Conservation (phyloP, 176 grass and related monocot genomes). For the Zea mays region Zm-B73-REFERENCE-NAM-5.0 NC_050103.1:2227001-2227500, state of each 20-base stretch:
- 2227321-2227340: background rate
- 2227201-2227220: background rate
- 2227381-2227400: background rate
- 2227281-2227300: background rate
- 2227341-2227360: background rate
- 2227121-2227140: no score
- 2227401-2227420: background rate
- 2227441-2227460: background rate
- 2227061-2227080: background rate
- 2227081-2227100: background rate
- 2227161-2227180: background rate
- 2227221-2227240: background rate
- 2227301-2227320: background rate
- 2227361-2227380: background rate
- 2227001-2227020: background rate
- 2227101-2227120: no score
- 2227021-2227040: background rate
- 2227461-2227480: slow-evolving; percentile 14
- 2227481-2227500: background rate
- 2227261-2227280: background rate
- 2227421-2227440: background rate
- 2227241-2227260: background rate
- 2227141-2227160: no score
- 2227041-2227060: background rate
- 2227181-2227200: background rate